phyloP scores from a whole-genome alignment of 192 early-diverging fungal species.

The Coemansia sp. region DNA sequence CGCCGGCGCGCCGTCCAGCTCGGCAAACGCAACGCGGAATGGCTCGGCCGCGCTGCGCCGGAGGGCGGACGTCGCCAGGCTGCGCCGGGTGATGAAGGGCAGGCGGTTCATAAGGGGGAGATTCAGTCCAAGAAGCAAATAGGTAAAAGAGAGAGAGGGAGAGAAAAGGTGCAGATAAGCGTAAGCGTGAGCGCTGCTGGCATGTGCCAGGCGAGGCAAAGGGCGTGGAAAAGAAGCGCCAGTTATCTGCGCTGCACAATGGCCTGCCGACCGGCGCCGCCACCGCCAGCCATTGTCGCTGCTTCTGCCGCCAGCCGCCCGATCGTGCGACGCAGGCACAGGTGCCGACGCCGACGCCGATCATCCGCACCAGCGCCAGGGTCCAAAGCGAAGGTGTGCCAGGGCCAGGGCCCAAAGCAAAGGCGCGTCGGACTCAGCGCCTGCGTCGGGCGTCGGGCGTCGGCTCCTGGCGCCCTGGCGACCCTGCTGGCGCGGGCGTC shows the following conservation, averaged over 20 bases:
- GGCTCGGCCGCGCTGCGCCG: slow-evolving; percentile 1
- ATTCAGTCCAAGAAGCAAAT: no score
- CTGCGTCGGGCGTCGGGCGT: slow-evolving; percentile 4
- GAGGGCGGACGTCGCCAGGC: slow-evolving; percentile 5
- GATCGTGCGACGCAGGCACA: neutral
- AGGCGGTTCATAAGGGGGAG: neutral
- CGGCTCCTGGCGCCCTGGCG: neutral
- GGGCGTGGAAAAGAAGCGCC: neutral
- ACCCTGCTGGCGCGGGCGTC: slow-evolving; percentile 3
- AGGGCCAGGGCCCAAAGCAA: no score
- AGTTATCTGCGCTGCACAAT: slow-evolving; percentile 1
- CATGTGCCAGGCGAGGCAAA: neutral
- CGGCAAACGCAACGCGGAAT: slow-evolving; percentile 26
- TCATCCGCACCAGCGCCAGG: no score
- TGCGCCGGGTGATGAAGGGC: neutral
- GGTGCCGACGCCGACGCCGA: neutral
- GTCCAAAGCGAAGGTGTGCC: no score
- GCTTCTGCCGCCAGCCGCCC: neutral
- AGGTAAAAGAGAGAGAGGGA: neutral
- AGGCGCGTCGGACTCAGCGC: neutral
- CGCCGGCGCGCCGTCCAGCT: slow-evolving; percentile 15
- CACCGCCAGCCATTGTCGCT: neutral
- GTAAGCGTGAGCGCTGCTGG: neutral
- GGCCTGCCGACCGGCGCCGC: neutral
- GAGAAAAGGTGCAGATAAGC: neutral